Percentiles rank a stretch among this genome's conserved stretches.
Evolutionary conservation across 163 green algal genomes (phyloP).

Genomic region (Volvox carteri): DNA sequence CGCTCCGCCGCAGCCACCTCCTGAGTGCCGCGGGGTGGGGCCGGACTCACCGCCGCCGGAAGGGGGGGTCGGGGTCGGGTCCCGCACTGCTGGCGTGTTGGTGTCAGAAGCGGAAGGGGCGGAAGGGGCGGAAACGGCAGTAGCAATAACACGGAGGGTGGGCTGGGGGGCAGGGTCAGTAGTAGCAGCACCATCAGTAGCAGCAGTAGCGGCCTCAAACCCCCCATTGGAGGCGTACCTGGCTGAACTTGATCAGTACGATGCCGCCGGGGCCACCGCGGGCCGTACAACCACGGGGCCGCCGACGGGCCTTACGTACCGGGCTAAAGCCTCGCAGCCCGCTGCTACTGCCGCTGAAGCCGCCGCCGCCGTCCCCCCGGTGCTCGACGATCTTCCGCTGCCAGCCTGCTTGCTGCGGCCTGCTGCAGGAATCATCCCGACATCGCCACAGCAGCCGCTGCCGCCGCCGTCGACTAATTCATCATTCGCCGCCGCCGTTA

Average conservation of each 20-base stretch:
- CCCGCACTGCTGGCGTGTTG: too few species aligned
- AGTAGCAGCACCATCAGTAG: too few species aligned
- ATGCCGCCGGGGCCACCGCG: background rate
- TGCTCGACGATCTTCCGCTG: background rate
- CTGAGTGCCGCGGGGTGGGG: too few species aligned
- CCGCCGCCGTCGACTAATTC: too few species aligned
- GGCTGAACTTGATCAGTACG: background rate
- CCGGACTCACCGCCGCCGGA: too few species aligned
- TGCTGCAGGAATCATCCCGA: background rate
- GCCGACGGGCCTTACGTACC: too few species aligned
- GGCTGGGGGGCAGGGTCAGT: background rate
- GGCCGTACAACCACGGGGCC: background rate
- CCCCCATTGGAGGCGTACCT: constrained; percentile 1
- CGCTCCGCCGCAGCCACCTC: too few species aligned
- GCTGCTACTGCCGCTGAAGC: background rate
- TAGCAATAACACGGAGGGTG: background rate
- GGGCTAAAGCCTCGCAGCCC: too few species aligned
- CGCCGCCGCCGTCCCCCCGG: too few species aligned
- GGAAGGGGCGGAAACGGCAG: background rate
- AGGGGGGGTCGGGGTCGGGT: too few species aligned
- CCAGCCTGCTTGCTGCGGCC: constrained; percentile 2
- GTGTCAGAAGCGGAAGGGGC: background rate
- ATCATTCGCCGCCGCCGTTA: too few species aligned
- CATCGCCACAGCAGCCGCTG: background rate
- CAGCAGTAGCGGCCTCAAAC: too few species aligned